phyloP scores from a whole-genome alignment of 169 alveolate genomes.

The Plasmodium coatneyi region DNA sequence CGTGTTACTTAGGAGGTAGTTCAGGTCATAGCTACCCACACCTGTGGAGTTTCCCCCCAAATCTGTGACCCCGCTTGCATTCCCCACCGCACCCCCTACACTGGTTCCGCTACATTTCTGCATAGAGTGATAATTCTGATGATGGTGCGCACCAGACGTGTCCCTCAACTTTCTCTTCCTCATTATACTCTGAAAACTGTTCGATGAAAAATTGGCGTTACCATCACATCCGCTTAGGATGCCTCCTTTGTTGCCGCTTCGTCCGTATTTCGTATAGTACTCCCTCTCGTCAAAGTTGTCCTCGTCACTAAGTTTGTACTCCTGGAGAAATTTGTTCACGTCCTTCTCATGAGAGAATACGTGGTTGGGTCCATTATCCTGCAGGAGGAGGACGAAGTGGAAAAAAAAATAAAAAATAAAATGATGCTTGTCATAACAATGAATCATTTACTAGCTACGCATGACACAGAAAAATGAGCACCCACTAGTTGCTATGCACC shows the following conservation, averaged over 20 bases:
- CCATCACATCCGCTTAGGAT: slow-evolving; percentile 1
- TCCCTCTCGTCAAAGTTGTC: slow-evolving; percentile 35
- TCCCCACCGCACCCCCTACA: background rate
- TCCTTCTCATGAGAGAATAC: background rate
- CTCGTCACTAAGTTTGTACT: slow-evolving; percentile 12
- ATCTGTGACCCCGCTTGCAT: background rate
- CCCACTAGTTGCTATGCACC: background rate
- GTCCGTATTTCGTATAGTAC: slow-evolving; percentile 11
- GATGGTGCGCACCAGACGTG: background rate
- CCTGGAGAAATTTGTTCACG: slow-evolving; percentile 11
- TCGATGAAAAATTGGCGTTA: slow-evolving; percentile 17
- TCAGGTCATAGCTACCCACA: background rate
- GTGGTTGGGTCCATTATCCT: slow-evolving; percentile 10
- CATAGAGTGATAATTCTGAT: background rate
- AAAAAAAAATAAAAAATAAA: background rate
- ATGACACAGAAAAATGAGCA: background rate
- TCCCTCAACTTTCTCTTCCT: slow-evolving; percentile 17
- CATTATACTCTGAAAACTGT: slow-evolving; percentile 24
- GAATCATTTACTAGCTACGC: background rate
- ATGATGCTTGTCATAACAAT: background rate
- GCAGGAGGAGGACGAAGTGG: background rate
- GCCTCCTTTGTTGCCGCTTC: slow-evolving; percentile 6
- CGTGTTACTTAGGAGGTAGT: slow-evolving; percentile 26
- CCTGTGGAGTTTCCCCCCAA: too few relatives aligned
- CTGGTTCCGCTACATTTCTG: background rate